phyloP scores from a whole-genome alignment of 2,329 filamentous ascomycete genomes.

The Aspergillus sp. region DNA sequence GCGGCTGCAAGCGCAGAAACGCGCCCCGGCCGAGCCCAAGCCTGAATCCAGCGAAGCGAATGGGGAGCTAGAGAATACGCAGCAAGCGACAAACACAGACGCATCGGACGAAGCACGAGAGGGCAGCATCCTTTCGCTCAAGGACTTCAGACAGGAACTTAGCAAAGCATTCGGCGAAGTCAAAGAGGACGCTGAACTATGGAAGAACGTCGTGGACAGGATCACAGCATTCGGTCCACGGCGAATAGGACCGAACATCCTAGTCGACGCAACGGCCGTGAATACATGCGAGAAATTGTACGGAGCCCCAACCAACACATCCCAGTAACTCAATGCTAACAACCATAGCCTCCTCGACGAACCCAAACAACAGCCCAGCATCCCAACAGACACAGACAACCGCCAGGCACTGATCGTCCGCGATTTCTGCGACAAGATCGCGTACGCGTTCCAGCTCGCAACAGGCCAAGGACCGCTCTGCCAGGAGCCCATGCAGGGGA shows the following conservation, averaged over 20 bases:
- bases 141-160: conserved; percentile 70
- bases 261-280: conserved; percentile 71
- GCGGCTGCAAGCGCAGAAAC: conserved; percentile 62
- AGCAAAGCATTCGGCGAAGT: conserved; percentile 55
- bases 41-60: conserved; percentile 27
- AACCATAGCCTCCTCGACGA: conserved; percentile 29
- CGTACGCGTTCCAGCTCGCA: conserved; percentile 88
- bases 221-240: conserved; percentile 87
- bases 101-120: conserved; percentile 46
- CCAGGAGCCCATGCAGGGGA: conserved; percentile 83
- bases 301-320: conserved; percentile 17
- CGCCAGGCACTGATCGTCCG: conserved; percentile 35
- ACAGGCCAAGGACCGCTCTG: conserved; percentile 84
- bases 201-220: conserved; percentile 66
- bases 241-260: conserved; percentile 74
- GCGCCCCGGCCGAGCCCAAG: conserved; percentile 39
- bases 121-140: conserved; percentile 54
- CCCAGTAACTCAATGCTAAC: conserved; percentile 2
- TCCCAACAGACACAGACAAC: conserved; percentile 15
- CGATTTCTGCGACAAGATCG: conserved; percentile 81
- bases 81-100: conserved; percentile 40
- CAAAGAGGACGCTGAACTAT: conserved; percentile 65
- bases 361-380: conserved; percentile 18
- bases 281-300: conserved; percentile 66
- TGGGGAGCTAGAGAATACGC: conserved; percentile 31